phyloP scores from a whole-genome alignment of 1,284 basidiomycete species.

The Rhizoctonia solani region DNA sequence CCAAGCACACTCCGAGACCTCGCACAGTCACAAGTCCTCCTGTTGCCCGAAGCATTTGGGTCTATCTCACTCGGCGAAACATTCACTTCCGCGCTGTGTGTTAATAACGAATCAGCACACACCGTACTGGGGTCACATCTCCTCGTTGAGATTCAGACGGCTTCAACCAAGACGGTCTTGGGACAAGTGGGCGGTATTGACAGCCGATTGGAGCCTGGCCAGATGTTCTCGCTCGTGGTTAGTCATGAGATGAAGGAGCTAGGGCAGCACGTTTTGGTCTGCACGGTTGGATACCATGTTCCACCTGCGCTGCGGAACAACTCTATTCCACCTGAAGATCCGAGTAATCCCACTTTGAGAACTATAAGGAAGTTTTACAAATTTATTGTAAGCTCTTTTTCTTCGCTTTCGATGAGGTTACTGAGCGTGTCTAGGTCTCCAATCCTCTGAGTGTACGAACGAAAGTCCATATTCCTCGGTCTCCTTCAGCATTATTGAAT shows the following conservation, averaged over 20 bases:
- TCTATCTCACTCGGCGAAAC: conserved; percentile 80
- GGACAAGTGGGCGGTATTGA: conserved; percentile 63
- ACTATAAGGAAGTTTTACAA: conserved; percentile 88
- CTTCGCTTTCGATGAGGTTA: conserved; percentile 13
- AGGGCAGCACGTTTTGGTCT: conserved; percentile 79
- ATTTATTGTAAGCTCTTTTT: conserved; percentile 65
- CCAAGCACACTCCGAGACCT: conserved; percentile 81
- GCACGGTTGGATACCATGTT: conserved; percentile 70
- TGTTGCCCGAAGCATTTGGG: conserved; percentile 75
- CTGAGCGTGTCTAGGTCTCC: conserved; percentile 60
- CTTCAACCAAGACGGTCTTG: conserved; percentile 62
- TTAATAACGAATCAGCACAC: conserved; percentile 70
- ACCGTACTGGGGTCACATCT: conserved; percentile 48
- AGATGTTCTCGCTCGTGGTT: conserved; percentile 65
- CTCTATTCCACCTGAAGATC: conserved; percentile 53
- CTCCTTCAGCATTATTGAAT: conserved; percentile 69
- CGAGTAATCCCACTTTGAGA: conserved; percentile 62
- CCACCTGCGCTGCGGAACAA: conserved; percentile 46
- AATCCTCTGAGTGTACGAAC: conserved; percentile 90
- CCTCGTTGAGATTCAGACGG: conserved; percentile 77
- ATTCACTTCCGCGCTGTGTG: conserved; percentile 73
- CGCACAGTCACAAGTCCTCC: conserved; percentile 69
- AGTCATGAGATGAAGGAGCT: conserved; percentile 82
- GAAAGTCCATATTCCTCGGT: conserved; percentile 75
- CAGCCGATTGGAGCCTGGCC: conserved; percentile 50